These are phyloP conservation scores for Yarrowia hollandica DNA, from an alignment of 805 yeast genomes.

Conservation along the genomic window DNA sequence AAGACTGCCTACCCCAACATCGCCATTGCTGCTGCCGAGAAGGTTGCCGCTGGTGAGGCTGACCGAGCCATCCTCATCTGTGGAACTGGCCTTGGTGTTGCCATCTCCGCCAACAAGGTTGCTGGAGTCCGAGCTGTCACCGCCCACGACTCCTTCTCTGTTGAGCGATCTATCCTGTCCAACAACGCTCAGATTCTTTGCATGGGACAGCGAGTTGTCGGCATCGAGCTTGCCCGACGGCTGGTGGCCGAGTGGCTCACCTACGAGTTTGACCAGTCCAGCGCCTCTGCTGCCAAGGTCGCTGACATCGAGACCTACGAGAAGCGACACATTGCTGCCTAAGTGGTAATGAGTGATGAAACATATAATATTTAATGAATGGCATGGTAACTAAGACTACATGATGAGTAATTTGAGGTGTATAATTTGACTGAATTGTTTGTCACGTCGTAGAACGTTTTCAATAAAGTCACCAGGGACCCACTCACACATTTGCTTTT, in stretches of 20 bases:
- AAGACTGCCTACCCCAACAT: slow-evolving; percentile 47
- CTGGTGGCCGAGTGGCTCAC: slow-evolving; percentile 49
- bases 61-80: slow-evolving; percentile 51
- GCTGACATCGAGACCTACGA: slow-evolving; percentile 42
- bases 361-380: neutral
- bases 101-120: slow-evolving; percentile 51
- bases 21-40: slow-evolving; percentile 49
- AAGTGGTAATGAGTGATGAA: neutral
- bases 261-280: slow-evolving; percentile 45
- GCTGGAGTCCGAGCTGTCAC: slow-evolving; percentile 51
- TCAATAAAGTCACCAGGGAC: too few relatives aligned
- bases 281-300: slow-evolving; percentile 49
- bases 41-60: slow-evolving; percentile 45
- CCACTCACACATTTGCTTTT: neutral
- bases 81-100: slow-evolving; percentile 54
- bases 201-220: slow-evolving; percentile 52
- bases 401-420: too few relatives aligned
- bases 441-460: too few relatives aligned
- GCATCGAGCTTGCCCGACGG: slow-evolving; percentile 48
- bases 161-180: slow-evolving; percentile 48
- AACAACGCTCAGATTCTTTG: slow-evolving; percentile 50
- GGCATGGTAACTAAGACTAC: neutral
- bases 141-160: slow-evolving; percentile 51
- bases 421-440: too few relatives aligned
- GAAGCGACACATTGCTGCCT: slow-evolving; percentile 13